phyloP scores from a whole-genome alignment of 176 grass and related monocot species.

The Triticum dicoccoides region DNA sequence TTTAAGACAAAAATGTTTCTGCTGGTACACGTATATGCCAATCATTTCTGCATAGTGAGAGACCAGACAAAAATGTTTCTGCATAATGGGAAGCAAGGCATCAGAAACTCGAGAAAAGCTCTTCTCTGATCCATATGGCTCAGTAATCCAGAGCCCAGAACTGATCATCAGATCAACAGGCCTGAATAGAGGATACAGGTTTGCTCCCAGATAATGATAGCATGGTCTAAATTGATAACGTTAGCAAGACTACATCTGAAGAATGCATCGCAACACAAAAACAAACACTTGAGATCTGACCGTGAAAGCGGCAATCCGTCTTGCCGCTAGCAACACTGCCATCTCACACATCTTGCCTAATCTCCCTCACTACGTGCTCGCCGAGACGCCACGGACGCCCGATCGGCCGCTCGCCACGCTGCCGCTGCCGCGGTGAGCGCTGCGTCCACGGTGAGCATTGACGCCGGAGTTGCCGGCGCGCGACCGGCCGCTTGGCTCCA shows the following conservation, averaged over 20 bases:
- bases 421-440: constrained; percentile 32
- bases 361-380: constrained; percentile 6
- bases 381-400: constrained; percentile 33
- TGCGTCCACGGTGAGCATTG: constrained; percentile 39
- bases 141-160: background rate
- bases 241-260: constrained; percentile 33
- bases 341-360: background rate
- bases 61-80: no score
- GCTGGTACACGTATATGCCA: no score
- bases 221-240: constrained; percentile 38
- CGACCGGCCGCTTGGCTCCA: constrained; percentile 3
- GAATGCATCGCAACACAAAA: constrained; percentile 31
- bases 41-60: no score
- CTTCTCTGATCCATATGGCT: background rate
- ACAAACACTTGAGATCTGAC: constrained; percentile 9
- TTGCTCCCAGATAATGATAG: background rate
- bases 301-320: constrained; percentile 44
- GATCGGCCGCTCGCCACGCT: constrained; percentile 38
- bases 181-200: background rate
- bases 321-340: constrained; percentile 40
- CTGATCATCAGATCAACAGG: background rate
- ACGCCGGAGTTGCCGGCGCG: constrained; percentile 18
- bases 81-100: no score
- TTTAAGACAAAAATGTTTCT: background rate
- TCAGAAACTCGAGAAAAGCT: no score